Base-by-base conservation (phyloP, 2,329 filamentous ascomycete species). In the Dendryphion nanum region DNA sequence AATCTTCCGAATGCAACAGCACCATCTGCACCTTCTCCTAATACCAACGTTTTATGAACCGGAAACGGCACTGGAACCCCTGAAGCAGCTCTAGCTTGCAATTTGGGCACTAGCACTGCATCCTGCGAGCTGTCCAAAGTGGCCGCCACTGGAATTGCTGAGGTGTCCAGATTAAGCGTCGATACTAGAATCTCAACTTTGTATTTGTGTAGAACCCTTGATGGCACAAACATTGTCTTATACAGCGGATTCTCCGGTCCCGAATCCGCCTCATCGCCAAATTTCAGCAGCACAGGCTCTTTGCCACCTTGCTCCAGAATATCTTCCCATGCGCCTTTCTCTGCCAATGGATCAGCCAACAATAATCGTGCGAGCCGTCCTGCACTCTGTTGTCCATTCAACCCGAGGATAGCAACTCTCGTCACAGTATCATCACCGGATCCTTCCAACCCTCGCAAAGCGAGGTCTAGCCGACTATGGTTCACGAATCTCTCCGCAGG, bases 41-140 rank as follows among this genome's bases (percentile, higher is more conserved):
- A 77, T 7, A 96, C 54, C 13, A 96, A 67, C 1, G 84, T 81
- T 58, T 83, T 86, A 59, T 97, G 91, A 1, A 96, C 89, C 0
- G 91, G 90, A 30, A 88, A 89, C 5, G 82, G 80, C 29, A 93
- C 74, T 13, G 82, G 77, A 10, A 82, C 81, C 40, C 81, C 76
- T 44, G 81, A 74, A 6, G 82, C 82, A 13, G 78, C 79, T 43
- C 74, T 75, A 12, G 84, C 85, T 15, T 86, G 81, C 21, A 95
- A 76, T 18, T 68, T 63, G 4, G 89, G 89, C 14, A 88, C 83
- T n/a, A 95, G 75, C 10, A 90, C 71, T 0, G 79, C 73, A 45
- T 90, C 84, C 42, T 78, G 74, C 4, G 80, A 69, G 7, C 68
- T 68, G 36, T 74, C 60, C 6, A 52, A 53, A 2, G 49, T 34